A percentile compares a stretch with the other conserved stretches of the same genome.
phyloP scores from a whole-genome alignment of 257 asterid genomes.

The Solanum bukasovii region DNA sequence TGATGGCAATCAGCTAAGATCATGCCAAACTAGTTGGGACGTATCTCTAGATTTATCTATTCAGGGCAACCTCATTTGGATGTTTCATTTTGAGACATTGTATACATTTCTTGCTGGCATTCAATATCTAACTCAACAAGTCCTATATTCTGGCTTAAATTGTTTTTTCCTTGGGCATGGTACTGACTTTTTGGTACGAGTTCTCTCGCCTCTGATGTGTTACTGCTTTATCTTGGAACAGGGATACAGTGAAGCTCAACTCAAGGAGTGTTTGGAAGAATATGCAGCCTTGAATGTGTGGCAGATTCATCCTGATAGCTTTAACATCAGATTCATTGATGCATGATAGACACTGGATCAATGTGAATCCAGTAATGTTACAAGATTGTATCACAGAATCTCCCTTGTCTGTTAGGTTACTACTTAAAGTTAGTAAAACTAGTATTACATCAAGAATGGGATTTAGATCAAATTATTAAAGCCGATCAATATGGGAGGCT shows the following conservation, averaged over 20 bases:
- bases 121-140: background rate
- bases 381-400: background rate
- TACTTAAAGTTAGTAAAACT: background rate
- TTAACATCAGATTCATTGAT: conserved; percentile 77
- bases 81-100: background rate
- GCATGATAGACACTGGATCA: conserved; percentile 20
- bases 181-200: background rate
- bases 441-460: background rate
- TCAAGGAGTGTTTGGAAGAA: conserved; percentile 92
- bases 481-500: background rate
- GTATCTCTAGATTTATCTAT: background rate
- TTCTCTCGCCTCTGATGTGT: background rate
- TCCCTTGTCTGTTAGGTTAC: background rate
- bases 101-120: background rate
- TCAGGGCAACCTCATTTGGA: background rate
- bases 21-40: background rate
- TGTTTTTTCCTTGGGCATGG: background rate
- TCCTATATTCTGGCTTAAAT: background rate
- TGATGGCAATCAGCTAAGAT: background rate
- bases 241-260: conserved; percentile 98
- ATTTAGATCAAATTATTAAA: background rate
- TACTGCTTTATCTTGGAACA: conserved; percentile 21
- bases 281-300: conserved; percentile 94
- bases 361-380: background rate
- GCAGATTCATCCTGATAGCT: conserved; percentile 97